phyloP scores from a whole-genome alignment of 2,329 filamentous ascomycete species.

The Paracorniculantispora psalliotae region DNA sequence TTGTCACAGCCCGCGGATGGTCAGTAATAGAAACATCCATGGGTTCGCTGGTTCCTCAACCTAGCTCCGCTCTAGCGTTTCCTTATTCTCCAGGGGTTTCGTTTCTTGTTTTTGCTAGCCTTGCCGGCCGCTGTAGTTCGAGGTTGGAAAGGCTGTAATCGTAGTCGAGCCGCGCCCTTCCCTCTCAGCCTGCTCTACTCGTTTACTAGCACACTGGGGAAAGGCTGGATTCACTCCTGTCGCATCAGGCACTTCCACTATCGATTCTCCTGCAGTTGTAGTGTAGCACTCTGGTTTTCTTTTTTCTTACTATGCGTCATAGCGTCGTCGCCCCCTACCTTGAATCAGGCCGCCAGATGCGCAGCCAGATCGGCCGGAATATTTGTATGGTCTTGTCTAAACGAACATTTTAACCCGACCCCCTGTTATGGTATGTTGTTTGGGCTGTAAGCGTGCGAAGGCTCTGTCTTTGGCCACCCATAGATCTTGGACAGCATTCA shows the following conservation, averaged over 20 bases:
- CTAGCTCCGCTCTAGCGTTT: no score
- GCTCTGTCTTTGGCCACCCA: background rate
- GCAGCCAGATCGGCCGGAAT: background rate
- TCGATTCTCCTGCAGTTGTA: no score
- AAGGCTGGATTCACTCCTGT: background rate
- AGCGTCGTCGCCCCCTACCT: background rate
- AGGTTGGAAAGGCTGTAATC: background rate
- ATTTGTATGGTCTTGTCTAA: background rate
- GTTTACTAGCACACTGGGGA: background rate
- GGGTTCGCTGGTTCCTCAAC: background rate
- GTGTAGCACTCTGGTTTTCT: no score
- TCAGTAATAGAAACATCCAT: background rate
- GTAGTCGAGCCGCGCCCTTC: background rate
- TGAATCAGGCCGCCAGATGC: background rate
- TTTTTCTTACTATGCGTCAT: background rate
- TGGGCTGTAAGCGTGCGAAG: background rate
- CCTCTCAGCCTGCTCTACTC: background rate
- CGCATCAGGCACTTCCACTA: background rate
- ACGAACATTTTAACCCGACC: background rate
- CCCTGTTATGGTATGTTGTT: background rate
- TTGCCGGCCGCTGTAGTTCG: background rate
- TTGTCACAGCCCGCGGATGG: background rate
- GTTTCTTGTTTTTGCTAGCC: background rate
- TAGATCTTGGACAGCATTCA: background rate
- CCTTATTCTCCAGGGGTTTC: background rate